phyloP scores from a whole-genome alignment of 2,329 filamentous ascomycete genomes.

The Fusarium penzigii region DNA sequence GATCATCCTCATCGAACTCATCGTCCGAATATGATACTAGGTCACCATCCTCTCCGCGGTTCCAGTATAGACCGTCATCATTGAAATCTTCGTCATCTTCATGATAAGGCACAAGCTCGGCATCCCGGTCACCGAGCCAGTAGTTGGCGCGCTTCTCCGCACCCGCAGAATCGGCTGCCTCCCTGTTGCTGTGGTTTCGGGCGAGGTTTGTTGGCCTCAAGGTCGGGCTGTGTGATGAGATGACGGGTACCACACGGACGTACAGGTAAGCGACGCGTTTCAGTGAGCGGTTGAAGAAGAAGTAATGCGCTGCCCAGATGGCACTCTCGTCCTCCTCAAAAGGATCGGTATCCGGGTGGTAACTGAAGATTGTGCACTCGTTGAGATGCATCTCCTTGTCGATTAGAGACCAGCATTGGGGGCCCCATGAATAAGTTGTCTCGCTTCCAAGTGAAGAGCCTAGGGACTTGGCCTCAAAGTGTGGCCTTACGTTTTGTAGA shows the following conservation, averaged over 20 bases:
- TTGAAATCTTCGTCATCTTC: conserved; percentile 50
- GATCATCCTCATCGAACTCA: conserved; percentile 51
- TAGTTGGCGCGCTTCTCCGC: conserved; percentile 75
- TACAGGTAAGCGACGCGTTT: conserved; percentile 96
- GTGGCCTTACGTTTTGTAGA: conserved; percentile 80
- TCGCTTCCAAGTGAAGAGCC: conserved; percentile 43
- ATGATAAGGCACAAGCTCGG: conserved; percentile 47
- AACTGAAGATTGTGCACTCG: conserved; percentile 87
- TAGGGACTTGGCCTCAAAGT: conserved; percentile 47
- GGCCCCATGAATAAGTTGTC: conserved; percentile 73
- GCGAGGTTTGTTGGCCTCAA: conserved; percentile 37
- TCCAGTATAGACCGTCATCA: conserved; percentile 56
- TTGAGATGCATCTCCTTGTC: conserved; percentile 93
- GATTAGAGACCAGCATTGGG: conserved; percentile 87
- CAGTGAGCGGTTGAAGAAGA: conserved; percentile 92
- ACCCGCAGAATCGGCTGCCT: conserved; percentile 36
- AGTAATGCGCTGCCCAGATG: conserved; percentile 95
- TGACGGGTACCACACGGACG: conserved; percentile 81
- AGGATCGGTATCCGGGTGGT: conserved; percentile 84
- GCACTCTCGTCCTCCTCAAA: conserved; percentile 90
- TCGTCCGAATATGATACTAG: conserved; percentile 55
- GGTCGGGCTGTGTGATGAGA: conserved; percentile 62
- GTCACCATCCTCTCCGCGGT: conserved; percentile 59
- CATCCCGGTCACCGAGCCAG: conserved; percentile 76
- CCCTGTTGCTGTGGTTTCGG: conserved; percentile 27